phyloP scores from a whole-genome alignment of 805 yeast species.

The Kodamaea leandrae region DNA sequence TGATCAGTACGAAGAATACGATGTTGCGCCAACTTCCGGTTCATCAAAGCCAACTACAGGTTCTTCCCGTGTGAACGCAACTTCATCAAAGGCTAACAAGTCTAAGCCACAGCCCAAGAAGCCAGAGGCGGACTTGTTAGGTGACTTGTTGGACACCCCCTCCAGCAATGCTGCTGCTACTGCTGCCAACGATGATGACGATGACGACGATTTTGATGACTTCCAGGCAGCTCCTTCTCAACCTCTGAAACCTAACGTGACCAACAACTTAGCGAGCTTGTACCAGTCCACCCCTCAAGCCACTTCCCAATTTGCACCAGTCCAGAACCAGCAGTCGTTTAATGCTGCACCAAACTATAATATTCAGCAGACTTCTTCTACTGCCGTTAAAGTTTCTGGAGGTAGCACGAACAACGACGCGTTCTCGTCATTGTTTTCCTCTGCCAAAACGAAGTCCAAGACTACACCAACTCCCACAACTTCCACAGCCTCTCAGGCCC shows the following conservation, averaged over 20 bases:
- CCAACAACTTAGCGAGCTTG: conserved; percentile 28
- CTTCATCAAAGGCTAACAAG: conserved; percentile 26
- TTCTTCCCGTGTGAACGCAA: conserved; percentile 34
- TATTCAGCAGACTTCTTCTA: conserved; percentile 28
- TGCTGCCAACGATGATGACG: conserved; percentile 33
- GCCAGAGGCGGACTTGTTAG: conserved; percentile 48
- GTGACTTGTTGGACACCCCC: conserved; percentile 45
- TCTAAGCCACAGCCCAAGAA: conserved; percentile 21
- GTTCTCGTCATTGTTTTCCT: conserved; percentile 64
- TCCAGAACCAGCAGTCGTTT: conserved; percentile 14
- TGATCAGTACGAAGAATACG: conserved; percentile 60
- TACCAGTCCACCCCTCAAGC: conserved; percentile 22
- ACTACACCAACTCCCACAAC: conserved; percentile 7
- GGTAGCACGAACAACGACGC: conserved; percentile 51
- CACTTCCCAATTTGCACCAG: conserved; percentile 10
- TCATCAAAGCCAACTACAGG: conserved; percentile 36
- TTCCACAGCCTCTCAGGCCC: conserved; percentile 13
- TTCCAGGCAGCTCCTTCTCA: conserved; percentile 66
- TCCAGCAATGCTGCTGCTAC: conserved; percentile 23
- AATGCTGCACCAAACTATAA: conserved; percentile 18
- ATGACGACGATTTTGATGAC: conserved; percentile 77
- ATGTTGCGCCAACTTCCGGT: conserved; percentile 35
- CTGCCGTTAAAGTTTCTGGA: conserved; percentile 29
- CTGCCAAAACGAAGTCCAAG: conserved; percentile 53
- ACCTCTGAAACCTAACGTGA: conserved; percentile 18